Base-by-base conservation (phyloP, 805 yeast genomes). In the Saccharomycopsis fodiens region DNA sequence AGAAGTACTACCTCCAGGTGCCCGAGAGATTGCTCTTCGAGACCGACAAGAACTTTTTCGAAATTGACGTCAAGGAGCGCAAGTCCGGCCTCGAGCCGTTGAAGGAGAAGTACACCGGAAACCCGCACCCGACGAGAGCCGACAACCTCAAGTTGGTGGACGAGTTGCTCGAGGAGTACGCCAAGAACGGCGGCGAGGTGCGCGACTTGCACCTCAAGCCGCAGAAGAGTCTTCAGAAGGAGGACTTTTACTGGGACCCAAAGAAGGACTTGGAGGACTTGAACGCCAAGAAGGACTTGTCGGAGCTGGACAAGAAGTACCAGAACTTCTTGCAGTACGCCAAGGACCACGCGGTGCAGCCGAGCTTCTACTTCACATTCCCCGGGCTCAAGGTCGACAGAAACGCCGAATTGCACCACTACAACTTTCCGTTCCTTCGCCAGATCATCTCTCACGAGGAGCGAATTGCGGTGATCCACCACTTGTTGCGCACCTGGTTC, bases 401-500 rank as follows among this genome's bases (percentile, higher is more conserved):
- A 5, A 46, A 39, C 13, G 58, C 57, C 1, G 62, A 59, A 45
- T 25, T 58, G 19, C 64, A 59, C 35, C 65, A 61, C 51, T 60
- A 60, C 47, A 57, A 52, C 36, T 60, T 57, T 52, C 64, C 64
- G 27, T 61, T 59, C 56, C 35, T 59, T 30, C 59, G 59, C 41
- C 60, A 57, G 31, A 45, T 61, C 21, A 55, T 59, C 12, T 50
- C 59, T 17, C 59, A 58, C 37, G 58, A 57, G 43, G 60, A 61
- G 42, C 53, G 64, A 42, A 52, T 52, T 29, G 52, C 48, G 10
- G 62, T 56, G 7, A 52, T 77, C 20, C 81, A 78, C 55, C 67
- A 73, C 39, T 52, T 78, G 31, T 53, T 72, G 3, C 64, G 78
- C 45, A 68, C 78, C 3, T 80, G 82, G 78, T 64, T 78, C 17